Conservation (phyloP, 1,284 basidiomycete genomes). For the Termitomyces sp. region DNA sequence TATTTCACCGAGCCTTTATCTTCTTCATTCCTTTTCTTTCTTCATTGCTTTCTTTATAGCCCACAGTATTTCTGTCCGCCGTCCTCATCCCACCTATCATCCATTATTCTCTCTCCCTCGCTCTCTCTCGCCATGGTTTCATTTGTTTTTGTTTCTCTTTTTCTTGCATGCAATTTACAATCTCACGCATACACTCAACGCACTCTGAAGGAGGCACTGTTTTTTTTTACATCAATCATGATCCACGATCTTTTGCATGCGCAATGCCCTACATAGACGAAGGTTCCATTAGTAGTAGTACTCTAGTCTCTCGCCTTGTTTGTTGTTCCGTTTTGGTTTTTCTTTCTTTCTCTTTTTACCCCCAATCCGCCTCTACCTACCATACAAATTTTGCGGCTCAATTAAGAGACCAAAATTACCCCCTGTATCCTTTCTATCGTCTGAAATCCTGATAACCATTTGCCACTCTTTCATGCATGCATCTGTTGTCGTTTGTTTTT, state of each 20-base stretch:
- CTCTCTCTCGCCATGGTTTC: not conserved
- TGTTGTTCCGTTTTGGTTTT: constrained; percentile 2
- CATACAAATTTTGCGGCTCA: constrained; percentile 7
- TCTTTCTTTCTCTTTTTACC: constrained; percentile 6
- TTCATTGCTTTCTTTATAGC: constrained; percentile 17
- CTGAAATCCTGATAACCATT: constrained; percentile 17
- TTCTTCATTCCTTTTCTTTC: constrained; percentile 23
- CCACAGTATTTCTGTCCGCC: constrained; percentile 14
- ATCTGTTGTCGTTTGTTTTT: not conserved
- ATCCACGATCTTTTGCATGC: constrained; percentile 43
- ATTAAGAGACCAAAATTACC: constrained; percentile 6
- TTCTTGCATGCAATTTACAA: constrained; percentile 41
- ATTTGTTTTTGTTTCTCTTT: constrained; percentile 12
- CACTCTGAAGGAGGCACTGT: constrained; percentile 58
- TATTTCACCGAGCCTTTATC: constrained; percentile 12
- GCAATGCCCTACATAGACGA: constrained; percentile 36
- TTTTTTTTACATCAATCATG: constrained; percentile 31
- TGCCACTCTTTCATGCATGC: not conserved
- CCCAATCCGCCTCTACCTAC: constrained; percentile 4
- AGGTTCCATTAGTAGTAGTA: constrained; percentile 14
- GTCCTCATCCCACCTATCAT: constrained; percentile 10
- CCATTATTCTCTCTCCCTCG: constrained; percentile 11
- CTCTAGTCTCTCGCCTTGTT: constrained; percentile 13
- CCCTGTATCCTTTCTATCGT: constrained; percentile 15
- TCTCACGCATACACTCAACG: constrained; percentile 29